Evolutionary conservation across 345 rosid species (phyloP).

Genomic region (Microcos paniculata): DNA sequence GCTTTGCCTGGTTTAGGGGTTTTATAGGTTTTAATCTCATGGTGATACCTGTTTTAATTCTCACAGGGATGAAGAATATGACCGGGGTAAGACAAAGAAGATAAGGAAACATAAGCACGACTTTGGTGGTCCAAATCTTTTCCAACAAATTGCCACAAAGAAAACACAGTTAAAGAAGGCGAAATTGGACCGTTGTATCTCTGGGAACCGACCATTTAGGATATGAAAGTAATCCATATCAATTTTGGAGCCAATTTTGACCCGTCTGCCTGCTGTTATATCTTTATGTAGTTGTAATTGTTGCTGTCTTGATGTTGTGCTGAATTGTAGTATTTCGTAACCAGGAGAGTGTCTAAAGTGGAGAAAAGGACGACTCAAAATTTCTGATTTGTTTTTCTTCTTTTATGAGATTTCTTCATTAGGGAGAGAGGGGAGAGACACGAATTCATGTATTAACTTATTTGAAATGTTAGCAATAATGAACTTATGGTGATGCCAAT

Average conservation of each 20-base stretch:
- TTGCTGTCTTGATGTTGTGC: not conserved
- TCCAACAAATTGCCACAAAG: constrained; percentile 63
- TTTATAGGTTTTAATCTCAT: not conserved
- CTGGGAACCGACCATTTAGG: constrained; percentile 54
- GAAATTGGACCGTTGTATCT: constrained; percentile 27
- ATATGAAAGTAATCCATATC: constrained; percentile 30
- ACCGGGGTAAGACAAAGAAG: constrained; percentile 91
- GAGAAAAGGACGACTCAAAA: not conserved
- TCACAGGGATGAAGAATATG: constrained; percentile 92
- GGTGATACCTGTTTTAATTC: not conserved
- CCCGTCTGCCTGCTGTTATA: constrained; percentile 22
- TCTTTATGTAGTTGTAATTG: not conserved
- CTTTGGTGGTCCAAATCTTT: constrained; percentile 65
- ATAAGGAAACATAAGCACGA: constrained; percentile 38
- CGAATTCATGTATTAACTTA: not conserved
- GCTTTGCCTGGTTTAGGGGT: not conserved
- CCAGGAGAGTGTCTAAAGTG: not conserved
- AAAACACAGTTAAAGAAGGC: constrained; percentile 45
- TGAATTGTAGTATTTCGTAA: not conserved
- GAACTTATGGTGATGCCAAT: not conserved
- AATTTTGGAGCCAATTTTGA: constrained; percentile 6
- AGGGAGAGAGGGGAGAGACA: not conserved
- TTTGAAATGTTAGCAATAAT: not conserved
- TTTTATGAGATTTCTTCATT: not conserved
- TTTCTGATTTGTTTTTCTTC: not conserved